phyloP scores from a whole-genome alignment of 805 yeast genomes.

The Sugiyamaella smithiae region DNA sequence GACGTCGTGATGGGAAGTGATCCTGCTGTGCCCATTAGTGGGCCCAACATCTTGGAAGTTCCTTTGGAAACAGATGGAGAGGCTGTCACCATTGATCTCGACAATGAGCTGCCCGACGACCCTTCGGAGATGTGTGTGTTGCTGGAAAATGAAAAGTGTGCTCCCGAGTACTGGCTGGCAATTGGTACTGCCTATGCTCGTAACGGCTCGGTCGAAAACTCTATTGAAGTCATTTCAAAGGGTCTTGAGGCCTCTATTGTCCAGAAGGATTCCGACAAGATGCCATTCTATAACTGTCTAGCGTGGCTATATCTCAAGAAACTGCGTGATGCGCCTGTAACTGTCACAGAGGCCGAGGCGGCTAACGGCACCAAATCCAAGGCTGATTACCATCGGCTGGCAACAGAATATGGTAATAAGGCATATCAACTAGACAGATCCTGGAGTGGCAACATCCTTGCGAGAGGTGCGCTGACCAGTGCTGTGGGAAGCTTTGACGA shows the following conservation, averaged over 20 bases:
- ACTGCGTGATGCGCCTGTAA: conserved; percentile 32
- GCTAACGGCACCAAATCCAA: conserved; percentile 21
- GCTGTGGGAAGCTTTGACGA: conserved; percentile 63
- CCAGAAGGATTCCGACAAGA: conserved; percentile 38
- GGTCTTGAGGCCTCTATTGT: conserved; percentile 45
- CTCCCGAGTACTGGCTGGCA: conserved; percentile 75
- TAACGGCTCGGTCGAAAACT: conserved; percentile 55
- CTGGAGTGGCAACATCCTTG: conserved; percentile 50
- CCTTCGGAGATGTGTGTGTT: conserved; percentile 77
- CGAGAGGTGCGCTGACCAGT: conserved; percentile 63
- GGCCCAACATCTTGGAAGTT: conserved; percentile 50
- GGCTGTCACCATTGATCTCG: conserved; percentile 78
- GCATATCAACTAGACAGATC: conserved; percentile 48
- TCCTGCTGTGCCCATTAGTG: not conserved
- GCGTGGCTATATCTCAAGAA: conserved; percentile 61
- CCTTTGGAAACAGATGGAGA: conserved; percentile 74
- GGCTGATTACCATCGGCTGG: conserved; percentile 37
- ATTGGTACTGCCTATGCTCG: conserved; percentile 78
- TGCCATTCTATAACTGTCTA: conserved; percentile 57
- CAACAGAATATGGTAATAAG: conserved; percentile 46
- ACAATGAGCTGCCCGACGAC: conserved; percentile 84
- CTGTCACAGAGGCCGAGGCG: conserved; percentile 16
- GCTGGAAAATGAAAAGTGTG: conserved; percentile 76
- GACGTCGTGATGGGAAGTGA: conserved; percentile 14
- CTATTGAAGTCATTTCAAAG: conserved; percentile 57